A percentile compares a stretch with the other conserved stretches of the same genome.
Evolutionary conservation across 495 filamentous ascomycete species (phyloP).

Genomic region (Podospora pseudocomata): DNA sequence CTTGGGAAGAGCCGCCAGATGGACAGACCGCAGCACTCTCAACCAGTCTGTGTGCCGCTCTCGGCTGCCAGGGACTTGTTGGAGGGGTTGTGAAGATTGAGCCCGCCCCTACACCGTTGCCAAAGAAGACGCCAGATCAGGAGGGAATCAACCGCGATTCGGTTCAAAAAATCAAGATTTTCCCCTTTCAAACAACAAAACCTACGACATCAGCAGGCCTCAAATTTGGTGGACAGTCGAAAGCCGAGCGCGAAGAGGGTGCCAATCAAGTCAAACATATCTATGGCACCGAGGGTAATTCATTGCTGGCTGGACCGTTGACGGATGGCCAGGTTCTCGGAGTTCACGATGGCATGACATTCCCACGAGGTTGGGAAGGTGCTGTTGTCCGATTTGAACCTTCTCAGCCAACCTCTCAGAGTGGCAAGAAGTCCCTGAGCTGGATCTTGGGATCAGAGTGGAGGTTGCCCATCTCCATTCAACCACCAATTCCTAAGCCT

Average conservation of each 20-base stretch:
- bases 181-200: slow-evolving; percentile 63
- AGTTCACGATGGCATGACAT: slow-evolving; percentile 37
- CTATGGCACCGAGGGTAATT: slow-evolving; percentile 53
- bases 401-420: slow-evolving; percentile 38
- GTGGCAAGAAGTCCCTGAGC: slow-evolving; percentile 50
- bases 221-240: slow-evolving; percentile 85
- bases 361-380: slow-evolving; percentile 58
- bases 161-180: slow-evolving; percentile 62
- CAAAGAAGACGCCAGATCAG: slow-evolving; percentile 30
- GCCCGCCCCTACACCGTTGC: slow-evolving; percentile 44
- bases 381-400: slow-evolving; percentile 76
- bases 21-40: slow-evolving; percentile 74
- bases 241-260: slow-evolving; percentile 67
- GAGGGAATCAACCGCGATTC: slow-evolving; percentile 31
- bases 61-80: slow-evolving; percentile 67
- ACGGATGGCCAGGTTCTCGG: slow-evolving; percentile 81
- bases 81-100: slow-evolving; percentile 87
- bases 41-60: slow-evolving; percentile 62
- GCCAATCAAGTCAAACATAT: slow-evolving; percentile 52
- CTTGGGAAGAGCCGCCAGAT: slow-evolving; percentile 87
- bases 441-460: slow-evolving; percentile 79
- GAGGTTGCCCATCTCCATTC: slow-evolving; percentile 66
- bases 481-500: slow-evolving; percentile 62
- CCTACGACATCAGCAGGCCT: slow-evolving; percentile 59
- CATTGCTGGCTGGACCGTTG: slow-evolving; percentile 77